Conservation (phyloP, 257 asterid species). For the Jacaranda mimosifolia region DNA sequence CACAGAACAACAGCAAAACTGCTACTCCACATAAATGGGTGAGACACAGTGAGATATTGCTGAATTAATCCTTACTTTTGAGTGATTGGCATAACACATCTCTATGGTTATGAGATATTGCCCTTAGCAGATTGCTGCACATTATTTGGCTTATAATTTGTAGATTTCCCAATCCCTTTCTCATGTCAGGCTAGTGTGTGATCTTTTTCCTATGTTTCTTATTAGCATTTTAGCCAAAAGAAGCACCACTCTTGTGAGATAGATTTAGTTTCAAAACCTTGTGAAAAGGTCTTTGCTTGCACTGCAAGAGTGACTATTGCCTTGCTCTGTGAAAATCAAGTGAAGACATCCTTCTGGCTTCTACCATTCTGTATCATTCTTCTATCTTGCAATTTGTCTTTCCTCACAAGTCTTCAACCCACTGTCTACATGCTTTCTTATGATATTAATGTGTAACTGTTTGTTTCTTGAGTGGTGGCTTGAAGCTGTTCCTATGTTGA, state of each 20-base stretch:
- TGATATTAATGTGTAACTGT: conserved; percentile 1
- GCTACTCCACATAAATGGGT: conserved; percentile 93
- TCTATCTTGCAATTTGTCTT: conserved; percentile 1
- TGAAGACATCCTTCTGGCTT: neutral
- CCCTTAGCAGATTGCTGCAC: conserved; percentile 23
- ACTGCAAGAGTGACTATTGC: conserved; percentile 12
- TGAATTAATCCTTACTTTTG: neutral
- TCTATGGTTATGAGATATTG: conserved; percentile 1
- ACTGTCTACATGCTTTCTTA: neutral
- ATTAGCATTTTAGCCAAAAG: conserved; percentile 12
- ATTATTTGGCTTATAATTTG: conserved; percentile 3
- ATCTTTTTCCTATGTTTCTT: conserved; percentile 23
- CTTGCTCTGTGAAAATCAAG: conserved; percentile 15
- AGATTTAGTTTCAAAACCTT: conserved; percentile 21
- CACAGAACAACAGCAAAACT: conserved; percentile 89
- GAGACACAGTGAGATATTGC: conserved; percentile 47
- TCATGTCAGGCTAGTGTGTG: conserved; percentile 7
- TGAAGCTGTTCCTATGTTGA: conserved; percentile 7
- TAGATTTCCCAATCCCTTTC: conserved; percentile 6
- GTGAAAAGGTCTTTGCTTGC: neutral
- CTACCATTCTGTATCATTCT: neutral
- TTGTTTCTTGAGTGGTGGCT: neutral
- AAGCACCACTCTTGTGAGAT: neutral
- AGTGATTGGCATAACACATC: conserved; percentile 18
- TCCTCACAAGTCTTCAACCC: neutral